Evolutionary conservation across 768 basidiomycete species (phyloP), one percentile per base, ranked within the genome.

Genomic region (Trametes elegans): DNA sequence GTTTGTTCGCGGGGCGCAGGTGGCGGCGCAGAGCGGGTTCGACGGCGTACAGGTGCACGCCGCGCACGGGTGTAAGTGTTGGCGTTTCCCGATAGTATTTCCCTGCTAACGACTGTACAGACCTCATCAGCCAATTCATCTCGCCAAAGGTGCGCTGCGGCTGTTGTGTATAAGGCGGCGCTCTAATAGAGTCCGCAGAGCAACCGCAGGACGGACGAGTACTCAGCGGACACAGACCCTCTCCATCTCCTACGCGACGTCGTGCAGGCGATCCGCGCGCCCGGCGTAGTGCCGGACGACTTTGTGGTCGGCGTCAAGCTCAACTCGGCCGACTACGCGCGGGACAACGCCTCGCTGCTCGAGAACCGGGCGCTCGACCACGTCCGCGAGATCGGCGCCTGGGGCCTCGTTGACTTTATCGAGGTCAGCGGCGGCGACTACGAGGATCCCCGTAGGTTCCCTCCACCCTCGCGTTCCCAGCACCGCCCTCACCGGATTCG

Each of bases 371-470:
- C 85, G 0, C 68, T 92, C 2, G 68, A 76, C 19, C 85, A 93
- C 63, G 73, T 93, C 11, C 68, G 71, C 16, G 66, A 76, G 34
- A 81, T 93, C 26, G 80, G 85, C 0, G 66, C 68, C 34, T 90
- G 90, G 84, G 77, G 77, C 1, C 70, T 72, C 16, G 64, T 95
- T 5, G 93, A 96, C 67, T 88, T 93, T 64, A 82, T 96, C 46
- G 93, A 96, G 69, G 81, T 96, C 55, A 90, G 87, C 51, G 93
- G 93, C 1, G 93, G 93, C 0, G 85, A 87, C 65, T 96, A 95
- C 61, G 89, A 92, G 64, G 80, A 77, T 16, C 87, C 88, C 61
- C 81, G 91, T 87, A 61, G 16, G 76, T 49, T 18, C 24, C 28
- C 21, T 35, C 23, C 28, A 5, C 19, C 10, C 1, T 35, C n/a